These are phyloP conservation scores for Cymodocea nodosa DNA, from an alignment of 116 monocot genomes.

Conservation along the genomic window DNA sequence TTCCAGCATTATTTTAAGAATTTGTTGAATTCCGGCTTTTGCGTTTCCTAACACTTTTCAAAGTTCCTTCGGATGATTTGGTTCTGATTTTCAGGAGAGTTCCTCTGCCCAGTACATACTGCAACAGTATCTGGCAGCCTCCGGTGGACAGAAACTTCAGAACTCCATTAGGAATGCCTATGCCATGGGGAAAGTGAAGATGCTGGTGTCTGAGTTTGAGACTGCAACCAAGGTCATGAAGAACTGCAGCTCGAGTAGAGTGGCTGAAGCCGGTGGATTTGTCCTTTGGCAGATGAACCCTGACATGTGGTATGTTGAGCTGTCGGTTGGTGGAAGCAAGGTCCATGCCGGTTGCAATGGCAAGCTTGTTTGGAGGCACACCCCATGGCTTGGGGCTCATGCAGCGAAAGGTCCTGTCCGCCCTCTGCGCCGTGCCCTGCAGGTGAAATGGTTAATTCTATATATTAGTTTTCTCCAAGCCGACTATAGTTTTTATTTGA, in stretches of 20 bases:
- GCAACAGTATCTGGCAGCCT: constrained; percentile 88
- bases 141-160: constrained; percentile 72
- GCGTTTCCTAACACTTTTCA: neutral
- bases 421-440: constrained; percentile 80
- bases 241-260: constrained; percentile 29
- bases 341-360: constrained; percentile 88
- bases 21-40: neutral
- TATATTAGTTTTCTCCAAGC: neutral
- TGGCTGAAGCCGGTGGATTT: constrained; percentile 68
- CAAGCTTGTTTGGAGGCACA: constrained; percentile 79
- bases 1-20: neutral
- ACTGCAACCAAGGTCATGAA: constrained; percentile 54
- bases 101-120: constrained; percentile 95
- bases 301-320: constrained; percentile 95
- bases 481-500: neutral
- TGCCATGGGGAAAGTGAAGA: constrained; percentile 72
- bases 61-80: neutral
- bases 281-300: constrained; percentile 92
- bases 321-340: constrained; percentile 77
- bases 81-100: constrained; percentile 36
- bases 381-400: constrained; percentile 91
- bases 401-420: constrained; percentile 86
- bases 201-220: constrained; percentile 82
- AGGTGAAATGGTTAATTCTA: constrained; percentile 6
- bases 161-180: constrained; percentile 62